Evolutionary conservation across 306 rosid genomes (phyloP), one percentile per base, ranked within the genome.

Genomic region (Biancaea sappan): DNA sequence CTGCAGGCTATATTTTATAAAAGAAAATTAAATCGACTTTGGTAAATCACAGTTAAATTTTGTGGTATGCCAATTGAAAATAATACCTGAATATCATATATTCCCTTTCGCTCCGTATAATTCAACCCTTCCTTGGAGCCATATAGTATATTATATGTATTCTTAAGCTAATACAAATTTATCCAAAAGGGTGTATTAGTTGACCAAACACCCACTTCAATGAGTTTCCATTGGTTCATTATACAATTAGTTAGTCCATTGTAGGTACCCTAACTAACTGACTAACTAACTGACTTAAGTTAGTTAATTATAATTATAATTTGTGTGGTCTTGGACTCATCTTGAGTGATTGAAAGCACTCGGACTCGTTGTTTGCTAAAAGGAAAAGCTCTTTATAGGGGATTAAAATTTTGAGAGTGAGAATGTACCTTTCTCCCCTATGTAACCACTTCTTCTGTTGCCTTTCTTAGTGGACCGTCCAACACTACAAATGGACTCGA

Each of bases 391-490:
- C 12, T 19, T 14, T n/a, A n/a, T n/a, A n/a, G n/a, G n/a, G n/a
- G n/a, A 8, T 32, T 51, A 40, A 61, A 26, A 68, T 46, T 22
- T 38, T 46, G 11, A 34, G 73, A 46, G 47, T 24, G 24, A 48
- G 2, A 32, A 21, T 4, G 57, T 74, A 90, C 96, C 96, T 88
- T 92, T 92, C 71, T 92, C 98, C 26, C 98, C 98, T 5, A 92
- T 92, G 83, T 88, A 92, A 24, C 94, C 96, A 3, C 81, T 71
- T 53, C 81, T 81, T 35, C 96, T 75, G 80, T 81, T 72, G 77
- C 86, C 88, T 76, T 85, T 87, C 84, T 92, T 92, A 11, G 96
- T 92, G 52, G 98, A 92, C 8, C 87, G 75, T 51, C 96, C 98
- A 40, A 92, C 84, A 46, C 98, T 84, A 66, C 98, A 92, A 59